These are phyloP conservation scores for Globisporangium uncinulatum DNA, from an alignment of 352 stramenopile species.

Conservation along the genomic window DNA sequence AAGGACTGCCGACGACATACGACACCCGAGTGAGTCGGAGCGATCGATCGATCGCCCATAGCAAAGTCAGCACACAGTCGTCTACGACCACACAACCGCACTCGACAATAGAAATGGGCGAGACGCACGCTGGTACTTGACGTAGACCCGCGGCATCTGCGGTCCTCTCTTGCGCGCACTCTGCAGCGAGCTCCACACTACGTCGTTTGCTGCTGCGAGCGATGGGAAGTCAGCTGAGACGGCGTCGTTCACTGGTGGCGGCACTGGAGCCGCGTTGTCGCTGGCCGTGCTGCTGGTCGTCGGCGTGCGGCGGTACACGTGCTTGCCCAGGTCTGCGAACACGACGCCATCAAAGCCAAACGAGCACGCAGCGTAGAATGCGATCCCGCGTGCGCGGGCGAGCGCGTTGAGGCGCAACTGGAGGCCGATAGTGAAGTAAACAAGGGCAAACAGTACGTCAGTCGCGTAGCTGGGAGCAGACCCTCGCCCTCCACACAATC, in stretches of 20 bases:
- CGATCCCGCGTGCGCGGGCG: slow-evolving; percentile 45
- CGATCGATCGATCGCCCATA: too few species aligned
- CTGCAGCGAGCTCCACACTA: slow-evolving; percentile 60
- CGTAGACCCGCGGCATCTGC: slow-evolving; percentile 64
- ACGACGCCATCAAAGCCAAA: slow-evolving; percentile 79
- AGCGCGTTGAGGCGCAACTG: slow-evolving; percentile 55
- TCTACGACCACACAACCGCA: too few species aligned
- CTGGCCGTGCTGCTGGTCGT: neutral
- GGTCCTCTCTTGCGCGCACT: slow-evolving; percentile 65
- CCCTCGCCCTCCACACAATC: too few species aligned
- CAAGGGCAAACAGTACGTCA: neutral
- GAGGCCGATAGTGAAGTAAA: neutral
- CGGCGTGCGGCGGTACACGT: slow-evolving; percentile 55
- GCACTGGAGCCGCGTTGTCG: slow-evolving; percentile 11
- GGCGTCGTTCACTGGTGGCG: slow-evolving; percentile 24
- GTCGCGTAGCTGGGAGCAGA: neutral
- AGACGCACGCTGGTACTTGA: slow-evolving; percentile 70
- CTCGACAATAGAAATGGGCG: too few species aligned
- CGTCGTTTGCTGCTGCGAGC: slow-evolving; percentile 34
- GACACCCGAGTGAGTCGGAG: too few species aligned
- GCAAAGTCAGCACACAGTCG: too few species aligned
- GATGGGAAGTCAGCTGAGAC: slow-evolving; percentile 51
- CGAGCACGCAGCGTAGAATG: slow-evolving; percentile 67
- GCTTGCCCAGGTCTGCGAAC: slow-evolving; percentile 70
- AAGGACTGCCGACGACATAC: slow-evolving; percentile 32